phyloP scores from a whole-genome alignment of 2,329 filamentous ascomycete genomes.

The Aspergillus tanneri region DNA sequence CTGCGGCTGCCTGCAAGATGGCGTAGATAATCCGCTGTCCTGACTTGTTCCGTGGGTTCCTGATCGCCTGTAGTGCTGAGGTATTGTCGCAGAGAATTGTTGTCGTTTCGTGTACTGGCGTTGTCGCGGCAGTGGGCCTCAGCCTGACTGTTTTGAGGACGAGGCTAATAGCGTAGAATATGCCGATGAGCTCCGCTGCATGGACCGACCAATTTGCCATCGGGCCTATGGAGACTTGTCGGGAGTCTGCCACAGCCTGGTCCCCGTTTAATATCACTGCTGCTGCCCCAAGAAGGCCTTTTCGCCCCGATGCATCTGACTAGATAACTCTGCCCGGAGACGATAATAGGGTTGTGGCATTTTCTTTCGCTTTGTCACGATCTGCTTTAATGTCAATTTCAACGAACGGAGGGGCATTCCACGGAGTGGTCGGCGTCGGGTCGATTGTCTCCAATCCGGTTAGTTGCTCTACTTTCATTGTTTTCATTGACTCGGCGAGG shows the following conservation, averaged over 20 bases:
- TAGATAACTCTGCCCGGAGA: conserved; percentile 17
- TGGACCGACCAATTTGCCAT: conserved; percentile 25
- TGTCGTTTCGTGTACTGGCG: not conserved
- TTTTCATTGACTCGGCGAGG: conserved; percentile 20
- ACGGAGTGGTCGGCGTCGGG: conserved; percentile 20
- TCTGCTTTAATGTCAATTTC: conserved; percentile 25
- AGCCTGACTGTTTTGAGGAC: not conserved
- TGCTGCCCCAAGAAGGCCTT: conserved; percentile 20
- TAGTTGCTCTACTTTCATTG: conserved; percentile 18
- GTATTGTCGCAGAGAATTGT: not conserved
- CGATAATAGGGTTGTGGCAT: conserved; percentile 11
- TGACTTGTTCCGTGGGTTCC: not conserved
- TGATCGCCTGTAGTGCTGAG: not conserved
- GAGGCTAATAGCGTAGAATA: not conserved
- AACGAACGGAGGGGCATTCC: conserved; percentile 19
- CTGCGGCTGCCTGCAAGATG: not conserved
- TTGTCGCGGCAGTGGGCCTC: not conserved
- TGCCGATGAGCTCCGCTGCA: conserved; percentile 3
- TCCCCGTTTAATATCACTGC: not conserved
- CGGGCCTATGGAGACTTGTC: not conserved
- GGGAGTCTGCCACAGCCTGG: not conserved
- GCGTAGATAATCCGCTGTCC: not conserved
- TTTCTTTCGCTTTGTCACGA: conserved; percentile 20
- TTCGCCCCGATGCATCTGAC: conserved; percentile 18
- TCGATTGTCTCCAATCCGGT: conserved; percentile 27